Evolutionary conservation across 1,284 basidiomycete genomes (phyloP).

Genomic region (Malassezia yamatoensis): DNA sequence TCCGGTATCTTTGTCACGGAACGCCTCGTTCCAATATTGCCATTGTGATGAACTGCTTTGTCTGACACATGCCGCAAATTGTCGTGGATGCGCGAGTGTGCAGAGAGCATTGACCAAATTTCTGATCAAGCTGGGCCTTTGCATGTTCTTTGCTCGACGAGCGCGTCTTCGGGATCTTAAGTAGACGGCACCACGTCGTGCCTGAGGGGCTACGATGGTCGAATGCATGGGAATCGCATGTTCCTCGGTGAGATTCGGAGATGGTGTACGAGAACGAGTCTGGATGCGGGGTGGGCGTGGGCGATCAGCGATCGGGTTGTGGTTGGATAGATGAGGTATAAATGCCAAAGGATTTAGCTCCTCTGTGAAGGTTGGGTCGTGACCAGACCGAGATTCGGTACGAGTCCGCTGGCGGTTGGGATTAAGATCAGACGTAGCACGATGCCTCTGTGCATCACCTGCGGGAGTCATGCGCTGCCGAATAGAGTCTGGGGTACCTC

Average conservation of each 20-base stretch:
- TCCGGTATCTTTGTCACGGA: slow-evolving; percentile 37
- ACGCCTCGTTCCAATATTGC: slow-evolving; percentile 31
- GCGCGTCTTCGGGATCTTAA: background rate
- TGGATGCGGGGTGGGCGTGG: background rate
- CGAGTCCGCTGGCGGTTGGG: background rate
- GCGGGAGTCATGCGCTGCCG: background rate
- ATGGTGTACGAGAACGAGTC: background rate
- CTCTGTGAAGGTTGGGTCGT: background rate
- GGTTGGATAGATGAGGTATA: too few relatives aligned
- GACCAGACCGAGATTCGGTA: background rate
- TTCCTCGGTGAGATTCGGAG: background rate
- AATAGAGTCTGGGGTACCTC: background rate
- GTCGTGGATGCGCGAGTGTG: slow-evolving; percentile 21
- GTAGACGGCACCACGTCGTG: slow-evolving; percentile 16
- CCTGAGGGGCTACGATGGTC: slow-evolving; percentile 14
- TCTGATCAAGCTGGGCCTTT: background rate
- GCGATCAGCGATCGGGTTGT: too few relatives aligned
- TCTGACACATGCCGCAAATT: background rate
- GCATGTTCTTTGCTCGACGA: background rate
- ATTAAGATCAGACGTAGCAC: background rate
- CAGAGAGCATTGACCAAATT: background rate
- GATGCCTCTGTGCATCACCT: background rate
- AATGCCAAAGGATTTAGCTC: too few relatives aligned
- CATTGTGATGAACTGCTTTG: slow-evolving; percentile 11
- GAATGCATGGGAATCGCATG: slow-evolving; percentile 12